phyloP scores from a whole-genome alignment of 441 rosid species.

The Gossypium schwendimanii region DNA sequence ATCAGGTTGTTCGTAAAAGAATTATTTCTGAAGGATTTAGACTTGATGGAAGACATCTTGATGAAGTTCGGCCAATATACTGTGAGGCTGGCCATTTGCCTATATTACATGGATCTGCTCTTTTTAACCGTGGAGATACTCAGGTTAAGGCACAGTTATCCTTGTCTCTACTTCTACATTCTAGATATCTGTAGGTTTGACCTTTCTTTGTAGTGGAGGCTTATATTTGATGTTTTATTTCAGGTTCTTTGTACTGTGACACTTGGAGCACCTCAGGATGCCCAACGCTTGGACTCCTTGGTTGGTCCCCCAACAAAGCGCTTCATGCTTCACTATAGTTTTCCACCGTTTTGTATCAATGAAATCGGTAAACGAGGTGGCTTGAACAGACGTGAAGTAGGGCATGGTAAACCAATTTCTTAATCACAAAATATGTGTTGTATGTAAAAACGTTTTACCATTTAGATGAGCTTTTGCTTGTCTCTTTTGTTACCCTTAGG shows the following conservation, averaged over 20 bases:
- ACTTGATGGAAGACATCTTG: constrained; percentile 85
- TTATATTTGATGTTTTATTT: constrained; percentile 9
- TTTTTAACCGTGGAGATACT: constrained; percentile 95
- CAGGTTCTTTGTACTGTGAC: constrained; percentile 89
- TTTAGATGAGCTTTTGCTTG: constrained; percentile 1
- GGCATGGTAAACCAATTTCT: constrained; percentile 63
- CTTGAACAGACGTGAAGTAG: constrained; percentile 97
- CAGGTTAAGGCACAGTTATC: constrained; percentile 41
- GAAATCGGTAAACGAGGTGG: constrained; percentile 92
- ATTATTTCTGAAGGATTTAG: constrained; percentile 78
- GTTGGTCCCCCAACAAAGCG: constrained; percentile 91
- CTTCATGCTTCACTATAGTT: constrained; percentile 96
- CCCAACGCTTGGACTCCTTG: constrained; percentile 76
- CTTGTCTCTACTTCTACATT: background rate
- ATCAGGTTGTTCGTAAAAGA: constrained; percentile 84
- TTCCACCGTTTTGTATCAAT: constrained; percentile 85
- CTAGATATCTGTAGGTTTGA: background rate
- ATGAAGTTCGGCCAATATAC: constrained; percentile 81
- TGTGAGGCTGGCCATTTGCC: constrained; percentile 73
- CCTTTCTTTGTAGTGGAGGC: background rate
- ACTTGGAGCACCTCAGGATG: constrained; percentile 88
- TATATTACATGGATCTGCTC: constrained; percentile 76
- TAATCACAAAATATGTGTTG: background rate
- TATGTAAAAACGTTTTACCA: background rate
- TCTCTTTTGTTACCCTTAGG: constrained; percentile 35